phyloP scores from a whole-genome alignment of 192 early-diverging fungal genomes.

The Coemansia biformis region DNA sequence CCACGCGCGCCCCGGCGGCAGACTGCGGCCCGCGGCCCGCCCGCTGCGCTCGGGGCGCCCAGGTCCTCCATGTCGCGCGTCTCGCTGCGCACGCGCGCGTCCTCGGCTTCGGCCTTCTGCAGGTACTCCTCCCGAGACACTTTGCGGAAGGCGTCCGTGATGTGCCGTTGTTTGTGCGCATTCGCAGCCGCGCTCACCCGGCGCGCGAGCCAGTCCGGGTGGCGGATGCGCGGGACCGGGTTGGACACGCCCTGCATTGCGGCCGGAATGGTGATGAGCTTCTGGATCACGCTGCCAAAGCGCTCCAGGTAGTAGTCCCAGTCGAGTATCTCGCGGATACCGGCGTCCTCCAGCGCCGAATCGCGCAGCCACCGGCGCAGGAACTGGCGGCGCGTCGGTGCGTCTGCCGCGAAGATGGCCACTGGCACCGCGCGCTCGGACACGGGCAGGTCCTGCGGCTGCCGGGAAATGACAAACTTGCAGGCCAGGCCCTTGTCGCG shows the following conservation, averaged over 20 bases:
- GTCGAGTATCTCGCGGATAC: slow-evolving; percentile 89
- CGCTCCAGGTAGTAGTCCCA: slow-evolving; percentile 98
- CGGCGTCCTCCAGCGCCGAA: slow-evolving; percentile 61
- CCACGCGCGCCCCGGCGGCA: slow-evolving; percentile 5
- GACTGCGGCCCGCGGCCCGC: slow-evolving; percentile 16
- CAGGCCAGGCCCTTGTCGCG: slow-evolving; percentile 95
- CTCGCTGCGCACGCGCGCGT: slow-evolving; percentile 1
- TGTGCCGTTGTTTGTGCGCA: slow-evolving; percentile 72
- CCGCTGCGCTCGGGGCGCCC: slow-evolving; percentile 22
- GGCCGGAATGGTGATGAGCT: slow-evolving; percentile 96
- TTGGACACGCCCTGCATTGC: slow-evolving; percentile 93
- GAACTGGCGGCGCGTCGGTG: slow-evolving; percentile 68
- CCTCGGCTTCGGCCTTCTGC: slow-evolving; percentile 10
- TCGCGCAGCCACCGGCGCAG: slow-evolving; percentile 93
- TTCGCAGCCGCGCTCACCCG: slow-evolving; percentile 71
- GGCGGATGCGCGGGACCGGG: slow-evolving; percentile 84
- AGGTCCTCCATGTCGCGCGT: slow-evolving; percentile 58
- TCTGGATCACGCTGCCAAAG: slow-evolving; percentile 91
- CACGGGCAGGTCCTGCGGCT: slow-evolving; percentile 78
- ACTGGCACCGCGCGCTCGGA: slow-evolving; percentile 93
- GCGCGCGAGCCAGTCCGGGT: slow-evolving; percentile 93
- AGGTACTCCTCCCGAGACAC: slow-evolving; percentile 34
- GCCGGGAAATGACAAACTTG: slow-evolving; percentile 87
- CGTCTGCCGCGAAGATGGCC: slow-evolving; percentile 86
- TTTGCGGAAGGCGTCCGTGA: slow-evolving; percentile 77